These are phyloP conservation scores for Asterella californica DNA, from an alignment of 225 moss, liverwort and hornwort genomes.

Conservation along the genomic window DNA sequence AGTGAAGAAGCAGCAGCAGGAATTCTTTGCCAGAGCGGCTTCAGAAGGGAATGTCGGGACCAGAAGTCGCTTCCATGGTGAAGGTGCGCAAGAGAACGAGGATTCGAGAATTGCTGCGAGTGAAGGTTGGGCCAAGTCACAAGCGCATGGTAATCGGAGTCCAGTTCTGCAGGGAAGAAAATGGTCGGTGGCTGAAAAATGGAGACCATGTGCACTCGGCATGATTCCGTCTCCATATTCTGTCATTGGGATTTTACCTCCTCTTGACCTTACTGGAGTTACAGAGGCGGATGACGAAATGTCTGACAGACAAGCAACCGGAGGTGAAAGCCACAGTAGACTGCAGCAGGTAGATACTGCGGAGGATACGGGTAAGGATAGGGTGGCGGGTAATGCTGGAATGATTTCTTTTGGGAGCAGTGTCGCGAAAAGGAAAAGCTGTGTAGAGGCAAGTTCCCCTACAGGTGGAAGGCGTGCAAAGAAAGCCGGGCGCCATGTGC, in stretches of 20 bases:
- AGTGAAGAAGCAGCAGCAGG: constrained; percentile 6
- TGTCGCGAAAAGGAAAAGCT: constrained; percentile 2
- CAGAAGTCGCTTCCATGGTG: background rate
- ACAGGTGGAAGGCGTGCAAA: constrained; percentile 11
- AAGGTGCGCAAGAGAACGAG: background rate
- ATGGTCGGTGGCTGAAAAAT: constrained; percentile 33
- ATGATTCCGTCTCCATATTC: constrained; percentile 35
- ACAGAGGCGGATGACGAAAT: background rate
- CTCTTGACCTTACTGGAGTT: constrained; percentile 19
- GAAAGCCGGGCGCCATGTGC: constrained; percentile 19
- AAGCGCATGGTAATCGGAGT: background rate
- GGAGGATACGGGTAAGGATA: background rate
- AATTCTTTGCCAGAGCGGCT: constrained; percentile 10
- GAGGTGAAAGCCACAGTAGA: background rate
- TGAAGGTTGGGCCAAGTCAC: background rate
- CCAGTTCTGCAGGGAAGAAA: background rate
- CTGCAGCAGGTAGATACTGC: background rate
- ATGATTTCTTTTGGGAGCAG: background rate
- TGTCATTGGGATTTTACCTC: constrained; percentile 27
- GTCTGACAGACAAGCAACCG: background rate
- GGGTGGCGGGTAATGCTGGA: background rate
- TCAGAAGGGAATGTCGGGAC: background rate
- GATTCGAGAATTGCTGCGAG: background rate
- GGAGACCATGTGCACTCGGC: constrained; percentile 46
- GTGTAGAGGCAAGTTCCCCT: constrained; percentile 12